Conservation (phyloP, 2,329 filamentous ascomycete genomes). For the Epichloe brachyelytri region DNA sequence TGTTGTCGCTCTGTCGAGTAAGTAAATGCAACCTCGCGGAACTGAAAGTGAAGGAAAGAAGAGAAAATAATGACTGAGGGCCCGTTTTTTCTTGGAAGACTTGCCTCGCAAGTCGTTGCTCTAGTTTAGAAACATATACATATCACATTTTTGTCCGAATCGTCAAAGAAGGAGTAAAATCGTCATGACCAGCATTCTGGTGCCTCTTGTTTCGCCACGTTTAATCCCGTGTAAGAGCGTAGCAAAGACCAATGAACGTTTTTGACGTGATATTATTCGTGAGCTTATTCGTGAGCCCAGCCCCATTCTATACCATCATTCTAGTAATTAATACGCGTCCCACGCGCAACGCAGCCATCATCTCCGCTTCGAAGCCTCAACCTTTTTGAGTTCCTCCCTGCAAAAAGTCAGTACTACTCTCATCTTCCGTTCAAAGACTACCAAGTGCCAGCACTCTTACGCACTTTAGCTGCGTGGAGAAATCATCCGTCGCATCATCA, state of each 20-base stretch:
- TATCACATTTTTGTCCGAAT: not conserved
- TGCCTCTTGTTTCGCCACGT: too few relatives aligned
- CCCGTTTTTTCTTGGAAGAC: slow-evolving; percentile 6
- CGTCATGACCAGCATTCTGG: not conserved
- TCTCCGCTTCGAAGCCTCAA: slow-evolving; percentile 61
- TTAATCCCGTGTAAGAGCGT: not conserved
- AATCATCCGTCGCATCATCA: slow-evolving; percentile 93
- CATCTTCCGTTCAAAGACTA: slow-evolving; percentile 19
- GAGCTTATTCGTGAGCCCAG: not conserved
- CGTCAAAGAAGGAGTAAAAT: not conserved
- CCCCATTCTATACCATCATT: not conserved
- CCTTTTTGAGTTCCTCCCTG: slow-evolving; percentile 89
- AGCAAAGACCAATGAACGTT: not conserved
- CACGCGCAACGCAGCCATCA: slow-evolving; percentile 12
- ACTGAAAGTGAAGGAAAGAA: not conserved
- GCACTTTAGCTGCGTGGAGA: slow-evolving; percentile 85
- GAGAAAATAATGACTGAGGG: slow-evolving; percentile 9
- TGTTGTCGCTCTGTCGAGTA: slow-evolving; percentile 78
- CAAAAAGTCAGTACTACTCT: slow-evolving; percentile 7
- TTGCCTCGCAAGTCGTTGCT: slow-evolving; percentile 1
- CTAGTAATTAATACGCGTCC: not conserved
- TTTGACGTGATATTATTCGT: not conserved
- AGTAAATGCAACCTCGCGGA: slow-evolving; percentile 30
- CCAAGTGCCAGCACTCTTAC: too few relatives aligned
- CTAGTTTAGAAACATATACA: not conserved